phyloP scores from a whole-genome alignment of 345 rosid species.

The Euphorbia pulcherrima region DNA sequence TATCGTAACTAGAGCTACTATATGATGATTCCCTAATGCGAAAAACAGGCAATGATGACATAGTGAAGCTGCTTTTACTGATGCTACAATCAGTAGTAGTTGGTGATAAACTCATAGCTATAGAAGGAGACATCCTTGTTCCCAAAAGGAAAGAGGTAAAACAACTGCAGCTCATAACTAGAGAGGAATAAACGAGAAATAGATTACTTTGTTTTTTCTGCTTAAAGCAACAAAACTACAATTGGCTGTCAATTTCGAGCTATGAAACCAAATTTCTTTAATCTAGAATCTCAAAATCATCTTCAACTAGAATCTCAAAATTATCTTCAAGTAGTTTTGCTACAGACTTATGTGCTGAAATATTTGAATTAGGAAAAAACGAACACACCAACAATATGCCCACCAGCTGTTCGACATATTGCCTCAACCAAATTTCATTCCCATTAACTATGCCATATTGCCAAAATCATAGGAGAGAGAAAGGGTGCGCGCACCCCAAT shows the following conservation, averaged over 20 bases:
- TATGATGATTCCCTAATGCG: not conserved
- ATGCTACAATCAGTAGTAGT: not conserved
- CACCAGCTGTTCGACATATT: not conserved
- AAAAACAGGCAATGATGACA: not conserved
- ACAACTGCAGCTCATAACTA: slow-evolving; percentile 26
- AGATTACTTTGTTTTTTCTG: not conserved
- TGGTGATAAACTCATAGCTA: not conserved
- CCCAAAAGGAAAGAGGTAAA: slow-evolving; percentile 20
- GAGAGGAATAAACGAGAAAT: not conserved
- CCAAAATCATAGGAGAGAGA: not conserved
- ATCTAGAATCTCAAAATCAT: not conserved
- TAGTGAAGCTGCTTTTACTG: slow-evolving; percentile 1
- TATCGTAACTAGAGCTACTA: not conserved
- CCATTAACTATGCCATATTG: not conserved
- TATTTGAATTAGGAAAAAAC: not conserved
- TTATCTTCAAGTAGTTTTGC: not conserved
- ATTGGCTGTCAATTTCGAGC: not conserved
- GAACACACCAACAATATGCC: not conserved
- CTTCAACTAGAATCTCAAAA: not conserved
- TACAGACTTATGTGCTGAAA: not conserved
- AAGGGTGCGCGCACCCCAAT: too few relatives aligned
- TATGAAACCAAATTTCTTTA: not conserved
- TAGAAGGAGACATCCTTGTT: slow-evolving; percentile 9
- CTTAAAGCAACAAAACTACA: not conserved
- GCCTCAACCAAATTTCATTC: not conserved